Conservation (phyloP, 352 stramenopile species). For the Phytophthora hybrid region DNA sequence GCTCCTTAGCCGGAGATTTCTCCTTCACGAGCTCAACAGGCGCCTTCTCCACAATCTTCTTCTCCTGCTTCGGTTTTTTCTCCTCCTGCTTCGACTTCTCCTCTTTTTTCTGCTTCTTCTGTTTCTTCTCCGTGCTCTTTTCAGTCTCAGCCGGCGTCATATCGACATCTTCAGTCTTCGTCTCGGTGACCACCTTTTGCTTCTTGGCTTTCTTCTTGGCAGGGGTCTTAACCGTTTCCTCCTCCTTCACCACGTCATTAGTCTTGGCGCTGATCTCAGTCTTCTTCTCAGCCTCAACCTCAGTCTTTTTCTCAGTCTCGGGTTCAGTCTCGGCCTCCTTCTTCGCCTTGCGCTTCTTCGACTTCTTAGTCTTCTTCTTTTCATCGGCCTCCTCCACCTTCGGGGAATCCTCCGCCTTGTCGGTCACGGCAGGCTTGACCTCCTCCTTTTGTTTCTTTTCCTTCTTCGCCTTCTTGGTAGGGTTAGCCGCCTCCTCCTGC, state of each 20-base stretch:
- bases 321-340: constrained; percentile 31
- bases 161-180: constrained; percentile 27
- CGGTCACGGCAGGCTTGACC: constrained; percentile 27
- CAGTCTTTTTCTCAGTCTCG: constrained; percentile 42
- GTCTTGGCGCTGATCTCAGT: constrained; percentile 31
- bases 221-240: constrained; percentile 15
- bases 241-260: constrained; percentile 34
- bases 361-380: constrained; percentile 63
- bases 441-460: constrained; percentile 62
- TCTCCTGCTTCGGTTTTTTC: constrained; percentile 19
- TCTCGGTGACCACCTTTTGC: constrained; percentile 46
- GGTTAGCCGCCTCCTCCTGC: constrained; percentile 48
- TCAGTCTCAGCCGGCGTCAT: constrained; percentile 30
- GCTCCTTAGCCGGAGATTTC: constrained; percentile 21
- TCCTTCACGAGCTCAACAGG: constrained; percentile 25
- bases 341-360: constrained; percentile 53
- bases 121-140: constrained; percentile 39
- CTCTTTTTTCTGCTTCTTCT: constrained; percentile 27
- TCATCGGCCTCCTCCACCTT: constrained; percentile 22
- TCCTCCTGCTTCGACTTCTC: constrained; percentile 22
- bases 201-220: constrained; percentile 47
- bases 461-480: constrained; percentile 38
- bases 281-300: constrained; percentile 46
- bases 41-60: constrained; percentile 35
- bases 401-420: constrained; percentile 15